A percentile compares a stretch with the other conserved stretches of the same genome.
phyloP scores from a whole-genome alignment of 345 rosid species.

The Sisymbrium irio region DNA sequence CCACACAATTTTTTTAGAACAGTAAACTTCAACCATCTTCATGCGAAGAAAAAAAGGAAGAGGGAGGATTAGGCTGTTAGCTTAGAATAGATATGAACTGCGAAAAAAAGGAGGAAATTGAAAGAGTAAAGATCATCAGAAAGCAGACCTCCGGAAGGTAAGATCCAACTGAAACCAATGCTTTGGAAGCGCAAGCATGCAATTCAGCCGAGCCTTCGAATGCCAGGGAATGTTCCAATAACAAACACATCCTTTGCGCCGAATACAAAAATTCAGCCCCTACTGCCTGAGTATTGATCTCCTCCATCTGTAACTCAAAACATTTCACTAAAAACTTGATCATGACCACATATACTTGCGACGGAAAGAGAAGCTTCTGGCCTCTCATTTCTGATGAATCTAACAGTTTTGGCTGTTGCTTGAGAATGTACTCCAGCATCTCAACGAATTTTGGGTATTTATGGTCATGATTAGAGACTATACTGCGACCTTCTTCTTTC shows the following conservation, averaged over 20 bases:
- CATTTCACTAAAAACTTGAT: conserved; percentile 76
- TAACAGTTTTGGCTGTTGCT: conserved; percentile 71
- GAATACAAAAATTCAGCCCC: conserved; percentile 64
- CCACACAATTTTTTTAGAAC: conserved; percentile 65
- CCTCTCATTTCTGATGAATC: conserved; percentile 64
- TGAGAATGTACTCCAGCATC: conserved; percentile 71
- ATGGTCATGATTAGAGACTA: conserved; percentile 42
- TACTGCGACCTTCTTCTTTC: conserved; percentile 47
- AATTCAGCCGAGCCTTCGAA: conserved; percentile 78
- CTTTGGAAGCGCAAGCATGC: conserved; percentile 80
- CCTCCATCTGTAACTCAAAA: conserved; percentile 73
- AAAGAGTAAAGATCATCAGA: conserved; percentile 7
- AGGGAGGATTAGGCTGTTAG: background rate
- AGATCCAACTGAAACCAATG: conserved; percentile 73
- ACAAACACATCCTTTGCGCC: conserved; percentile 61
- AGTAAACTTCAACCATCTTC: conserved; percentile 74
- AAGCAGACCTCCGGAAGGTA: conserved; percentile 71
- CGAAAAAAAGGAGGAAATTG: conserved; percentile 6
- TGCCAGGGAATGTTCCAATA: conserved; percentile 88
- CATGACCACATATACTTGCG: conserved; percentile 72
- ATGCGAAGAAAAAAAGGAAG: conserved; percentile 8
- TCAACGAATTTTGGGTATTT: conserved; percentile 68
- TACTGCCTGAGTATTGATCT: conserved; percentile 45
- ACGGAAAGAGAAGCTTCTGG: conserved; percentile 76
- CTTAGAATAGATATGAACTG: conserved; percentile 2